These are phyloP conservation scores for Ogataea trehaloabstinens DNA, from an alignment of 805 yeast genomes.

Conservation along the genomic window DNA sequence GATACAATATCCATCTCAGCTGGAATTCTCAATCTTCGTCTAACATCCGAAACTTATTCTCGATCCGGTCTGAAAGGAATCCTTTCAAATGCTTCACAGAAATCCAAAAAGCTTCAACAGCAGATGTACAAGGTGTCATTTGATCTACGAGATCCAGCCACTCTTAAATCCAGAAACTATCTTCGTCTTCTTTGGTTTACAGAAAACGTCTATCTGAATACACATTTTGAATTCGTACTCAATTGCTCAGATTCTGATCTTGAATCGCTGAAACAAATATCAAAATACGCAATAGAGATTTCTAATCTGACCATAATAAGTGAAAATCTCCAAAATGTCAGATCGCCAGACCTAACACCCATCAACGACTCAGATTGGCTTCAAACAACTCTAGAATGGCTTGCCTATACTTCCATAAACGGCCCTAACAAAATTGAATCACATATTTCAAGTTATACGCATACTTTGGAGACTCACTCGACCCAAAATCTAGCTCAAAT, in stretches of 20 bases:
- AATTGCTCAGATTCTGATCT: background rate
- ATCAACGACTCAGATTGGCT: conserved; percentile 22
- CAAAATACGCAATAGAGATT: background rate
- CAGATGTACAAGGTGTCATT: conserved; percentile 25
- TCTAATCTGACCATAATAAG: background rate
- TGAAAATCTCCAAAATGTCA: conserved; percentile 12
- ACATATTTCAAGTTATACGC: conserved; percentile 26
- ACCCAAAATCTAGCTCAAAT: conserved; percentile 14
- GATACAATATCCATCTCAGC: conserved; percentile 29
- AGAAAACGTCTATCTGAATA: conserved; percentile 19
- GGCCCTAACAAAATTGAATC: conserved; percentile 27
- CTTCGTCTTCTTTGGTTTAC: conserved; percentile 31
- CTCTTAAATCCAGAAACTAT: conserved; percentile 18
- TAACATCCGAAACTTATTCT: conserved; percentile 31
- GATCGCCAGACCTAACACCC: conserved; percentile 19
- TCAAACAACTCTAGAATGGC: conserved; percentile 29
- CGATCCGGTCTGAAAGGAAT: conserved; percentile 34
- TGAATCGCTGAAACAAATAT: background rate
- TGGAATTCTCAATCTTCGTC: conserved; percentile 28
- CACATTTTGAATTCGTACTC: conserved; percentile 8
- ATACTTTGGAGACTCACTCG: conserved; percentile 8
- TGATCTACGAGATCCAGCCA: conserved; percentile 16
- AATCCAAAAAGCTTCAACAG: conserved; percentile 18
- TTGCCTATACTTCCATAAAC: conserved; percentile 24
- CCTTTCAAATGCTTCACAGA: conserved; percentile 24